Evolutionary conservation across 768 basidiomycete species (phyloP).

Genomic region (Russula earlei): DNA sequence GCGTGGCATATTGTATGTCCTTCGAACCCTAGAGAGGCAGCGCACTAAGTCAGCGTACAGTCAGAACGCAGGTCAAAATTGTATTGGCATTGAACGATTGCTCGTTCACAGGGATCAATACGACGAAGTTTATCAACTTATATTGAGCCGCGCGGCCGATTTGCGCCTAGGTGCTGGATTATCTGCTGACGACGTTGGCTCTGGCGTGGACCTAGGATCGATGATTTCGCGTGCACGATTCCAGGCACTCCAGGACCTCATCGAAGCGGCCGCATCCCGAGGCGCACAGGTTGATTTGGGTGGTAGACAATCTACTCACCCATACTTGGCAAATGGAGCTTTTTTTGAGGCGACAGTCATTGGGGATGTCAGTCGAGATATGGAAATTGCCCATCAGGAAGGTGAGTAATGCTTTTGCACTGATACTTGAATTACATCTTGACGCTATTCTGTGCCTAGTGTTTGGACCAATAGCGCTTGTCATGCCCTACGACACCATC

Average conservation of each 20-base stretch:
- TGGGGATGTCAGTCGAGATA: constrained; percentile 58
- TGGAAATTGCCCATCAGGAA: constrained; percentile 76
- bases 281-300: constrained; percentile 59
- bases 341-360: constrained; percentile 88
- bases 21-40: background rate
- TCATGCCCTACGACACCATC: constrained; percentile 75
- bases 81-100: constrained; percentile 92
- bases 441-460: constrained; percentile 36
- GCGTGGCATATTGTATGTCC: constrained; percentile 81
- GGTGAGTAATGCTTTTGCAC: constrained; percentile 37
- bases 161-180: constrained; percentile 76
- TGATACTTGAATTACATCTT: background rate
- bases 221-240: constrained; percentile 35
- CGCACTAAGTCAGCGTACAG: constrained; percentile 30
- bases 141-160: constrained; percentile 53
- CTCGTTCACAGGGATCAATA: constrained; percentile 76
- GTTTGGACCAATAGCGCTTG: constrained; percentile 85
- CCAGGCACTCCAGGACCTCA: constrained; percentile 53
- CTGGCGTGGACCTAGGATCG: constrained; percentile 72
- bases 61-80: constrained; percentile 93
- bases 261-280: constrained; percentile 53
- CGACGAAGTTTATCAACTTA: constrained; percentile 57
- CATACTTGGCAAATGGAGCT: constrained; percentile 58
- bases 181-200: constrained; percentile 58
- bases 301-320: constrained; percentile 56